Base-by-base conservation (phyloP, 345 rosid species). In the Pelargonium nanum region DNA sequence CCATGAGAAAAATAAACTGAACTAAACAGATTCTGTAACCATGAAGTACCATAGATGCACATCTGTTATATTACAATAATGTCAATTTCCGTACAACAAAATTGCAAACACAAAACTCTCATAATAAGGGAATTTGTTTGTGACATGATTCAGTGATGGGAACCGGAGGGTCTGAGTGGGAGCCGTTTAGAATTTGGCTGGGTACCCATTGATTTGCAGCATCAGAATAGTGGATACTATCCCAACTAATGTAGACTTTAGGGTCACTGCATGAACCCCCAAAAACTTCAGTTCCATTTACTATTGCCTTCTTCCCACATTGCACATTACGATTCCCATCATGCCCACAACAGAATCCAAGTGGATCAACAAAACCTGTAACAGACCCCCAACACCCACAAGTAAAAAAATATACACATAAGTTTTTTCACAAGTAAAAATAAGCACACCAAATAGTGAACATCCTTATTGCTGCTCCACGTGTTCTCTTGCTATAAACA, bases 331-430 rank as follows among this genome's bases (percentile, higher is more conserved):
- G 81, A 26, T 79, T 78, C 62, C 74, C 79, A 57, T 83, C 85
- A 59, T 81, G 81, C 13, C 92, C 88, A 4, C 92, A 85, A 68
- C 92, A 85, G 16, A 68, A 78, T 78, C 79, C 81, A 59, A 77
- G 50, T 1, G 88, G 82, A 68, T 81, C 79, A 56, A 76, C 77
- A 61, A 79, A 73, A 44, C 92, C 92, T 85, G 73, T 40, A 68
- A 68, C 53, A 26, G 25, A 9, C 34, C 32, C 51, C 80, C 80
- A 79, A 28, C 4, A 28, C 4, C 4, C 34, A 34, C 45, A 34
- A 3, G 13, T 34, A 4, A 34, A 15, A 34, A 34, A 34, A 28
- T 7, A 2, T 28, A 28, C 32, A 28, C 32, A 28, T 7, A 28
- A 2, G 32, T 28, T 28, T 7, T 28, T 28, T 7, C n/a, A n/a